Base-by-base conservation (phyloP, 805 yeast genomes). In the Blastobotrys americana region DNA sequence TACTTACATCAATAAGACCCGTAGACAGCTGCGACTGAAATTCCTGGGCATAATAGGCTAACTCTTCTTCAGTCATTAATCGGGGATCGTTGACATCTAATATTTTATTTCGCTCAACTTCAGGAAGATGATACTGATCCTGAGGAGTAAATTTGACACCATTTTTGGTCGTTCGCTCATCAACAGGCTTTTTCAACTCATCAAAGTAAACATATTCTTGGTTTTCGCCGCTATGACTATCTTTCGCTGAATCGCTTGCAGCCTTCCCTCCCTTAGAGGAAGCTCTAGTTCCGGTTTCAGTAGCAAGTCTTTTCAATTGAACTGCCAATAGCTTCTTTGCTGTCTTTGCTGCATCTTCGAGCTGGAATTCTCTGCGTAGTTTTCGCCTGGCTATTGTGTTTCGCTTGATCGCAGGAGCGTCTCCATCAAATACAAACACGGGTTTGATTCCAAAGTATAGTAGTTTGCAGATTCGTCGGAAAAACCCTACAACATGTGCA, bases 401-500 rank as follows among this genome's bases (percentile, higher is more conserved):
- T 50, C 80, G 69, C 67, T 93, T 93, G 57, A 93, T 65, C 1
- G 72, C 70, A 0, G 96, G 96, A 0, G 94, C 96, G 1, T 93
- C 96, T 21, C 97, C 97, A 67, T 89, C 97, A 68, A 89, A 89
- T 1, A 89, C 93, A 70, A 89, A 89, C 4, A 89, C 82, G 0
- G 97, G 97, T 42, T 69, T 72, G 16, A 84, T 87, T 0, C 97
- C 97, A 66, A 81, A 84, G 60, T 78, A 93, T 19, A 93, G 63
- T 48, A 93, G 65, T 55, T 93, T 93, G 66, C 97, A 89, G 13
- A 93, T 88, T 44, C 99, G 72, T 50, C 97, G 68, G 62, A 90
- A 90, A 57, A 93, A 93, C 5, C 99, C 99, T n/a, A 88, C 84
- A 16, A 93, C 77, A 61, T 93, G 98, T 0, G 96, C 82, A 49